Evolutionary conservation across 1,284 basidiomycete genomes (phyloP).

Genomic region (Ceratobasidium sp.): DNA sequence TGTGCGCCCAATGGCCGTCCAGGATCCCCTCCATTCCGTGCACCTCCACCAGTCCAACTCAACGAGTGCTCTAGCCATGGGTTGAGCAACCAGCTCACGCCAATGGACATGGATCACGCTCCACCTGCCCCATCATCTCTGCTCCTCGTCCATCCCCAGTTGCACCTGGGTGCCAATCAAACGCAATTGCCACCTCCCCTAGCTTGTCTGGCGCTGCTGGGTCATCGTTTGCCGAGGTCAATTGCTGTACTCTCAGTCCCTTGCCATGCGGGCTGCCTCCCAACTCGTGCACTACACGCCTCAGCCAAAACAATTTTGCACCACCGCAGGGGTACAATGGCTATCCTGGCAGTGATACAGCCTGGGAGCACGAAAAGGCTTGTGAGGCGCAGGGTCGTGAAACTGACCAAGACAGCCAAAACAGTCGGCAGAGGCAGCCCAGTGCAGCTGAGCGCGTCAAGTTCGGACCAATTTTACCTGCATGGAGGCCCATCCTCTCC

Average conservation of each 20-base stretch:
- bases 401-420: conserved; percentile 39
- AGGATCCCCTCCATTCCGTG: conserved; percentile 58
- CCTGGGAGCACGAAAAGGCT: conserved; percentile 36
- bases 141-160: conserved; percentile 76
- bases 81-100: conserved; percentile 78
- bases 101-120: no score
- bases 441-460: conserved; percentile 38
- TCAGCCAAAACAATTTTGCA: conserved; percentile 42
- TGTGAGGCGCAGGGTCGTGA: conserved; percentile 42
- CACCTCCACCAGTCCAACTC: conserved; percentile 80
- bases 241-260: conserved; percentile 39
- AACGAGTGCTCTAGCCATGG: conserved; percentile 75
- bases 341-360: conserved; percentile 22
- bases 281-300: conserved; percentile 6
- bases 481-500: conserved; percentile 31
- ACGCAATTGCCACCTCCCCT: conserved; percentile 47
- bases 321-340: conserved; percentile 26
- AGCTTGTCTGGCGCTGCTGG: conserved; percentile 31
- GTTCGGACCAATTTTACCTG: conserved; percentile 13
- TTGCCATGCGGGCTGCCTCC: conserved; percentile 45
- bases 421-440: conserved; percentile 23
- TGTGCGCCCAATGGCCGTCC: conserved; percentile 73
- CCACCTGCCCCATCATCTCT: conserved; percentile 64
- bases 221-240: conserved; percentile 5
- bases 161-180: conserved; percentile 52